These are phyloP conservation scores for Pythium diclinum DNA, from an alignment of 352 stramenopile genomes.

Conservation along the genomic window DNA sequence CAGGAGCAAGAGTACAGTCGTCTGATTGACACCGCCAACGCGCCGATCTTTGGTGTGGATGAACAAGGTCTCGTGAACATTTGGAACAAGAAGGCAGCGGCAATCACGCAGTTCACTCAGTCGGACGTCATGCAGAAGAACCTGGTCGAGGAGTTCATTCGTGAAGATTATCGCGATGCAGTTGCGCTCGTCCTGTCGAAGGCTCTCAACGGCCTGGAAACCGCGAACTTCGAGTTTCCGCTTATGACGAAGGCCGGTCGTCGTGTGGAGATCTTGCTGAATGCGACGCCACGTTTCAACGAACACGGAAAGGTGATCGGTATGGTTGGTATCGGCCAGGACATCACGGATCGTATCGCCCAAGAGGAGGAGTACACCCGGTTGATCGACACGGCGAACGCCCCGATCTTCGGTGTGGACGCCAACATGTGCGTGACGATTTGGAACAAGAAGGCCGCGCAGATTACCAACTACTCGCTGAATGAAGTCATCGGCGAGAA, in stretches of 20 bases:
- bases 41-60: slow-evolving; percentile 73
- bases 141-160: slow-evolving; percentile 54
- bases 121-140: slow-evolving; percentile 54
- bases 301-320: slow-evolving; percentile 51
- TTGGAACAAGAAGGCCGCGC: slow-evolving; percentile 82
- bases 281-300: slow-evolving; percentile 50
- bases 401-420: slow-evolving; percentile 57
- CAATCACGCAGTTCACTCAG: slow-evolving; percentile 67
- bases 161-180: slow-evolving; percentile 39
- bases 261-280: slow-evolving; percentile 63
- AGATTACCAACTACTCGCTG: slow-evolving; percentile 86
- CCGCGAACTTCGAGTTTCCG: slow-evolving; percentile 64
- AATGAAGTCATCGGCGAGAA: slow-evolving; percentile 78
- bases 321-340: slow-evolving; percentile 53
- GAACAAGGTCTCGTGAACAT: slow-evolving; percentile 55
- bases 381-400: slow-evolving; percentile 57
- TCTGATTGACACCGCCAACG: slow-evolving; percentile 28
- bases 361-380: slow-evolving; percentile 48
- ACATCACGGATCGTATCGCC: slow-evolving; percentile 45
- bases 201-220: slow-evolving; percentile 37
- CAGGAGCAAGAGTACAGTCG: slow-evolving; percentile 18
- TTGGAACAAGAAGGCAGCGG: slow-evolving; percentile 64
- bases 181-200: slow-evolving; percentile 40
- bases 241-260: slow-evolving; percentile 62
- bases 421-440: slow-evolving; percentile 70